Percentiles rank a stretch among this genome's conserved stretches.
Evolutionary conservation across 2,329 filamentous ascomycete genomes (phyloP).

Genomic region (Aurifilum marmelostoma): DNA sequence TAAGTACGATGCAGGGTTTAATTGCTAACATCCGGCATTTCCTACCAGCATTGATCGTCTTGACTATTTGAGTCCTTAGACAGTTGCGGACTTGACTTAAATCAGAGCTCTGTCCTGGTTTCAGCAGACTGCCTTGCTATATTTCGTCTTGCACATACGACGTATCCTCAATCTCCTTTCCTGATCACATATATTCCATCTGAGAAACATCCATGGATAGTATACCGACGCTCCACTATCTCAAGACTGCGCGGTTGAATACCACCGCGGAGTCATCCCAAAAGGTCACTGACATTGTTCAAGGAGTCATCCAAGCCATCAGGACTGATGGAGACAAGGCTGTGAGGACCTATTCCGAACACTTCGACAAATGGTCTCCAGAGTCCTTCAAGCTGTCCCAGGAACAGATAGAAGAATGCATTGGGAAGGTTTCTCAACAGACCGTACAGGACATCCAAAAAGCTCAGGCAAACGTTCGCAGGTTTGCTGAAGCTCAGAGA

Average conservation of each 20-base stretch:
- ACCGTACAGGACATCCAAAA: constrained; percentile 44
- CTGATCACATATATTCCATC: not conserved
- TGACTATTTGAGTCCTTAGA: not conserved
- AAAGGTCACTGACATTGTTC: not conserved
- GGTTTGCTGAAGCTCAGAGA: constrained; percentile 52
- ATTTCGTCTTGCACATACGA: not conserved
- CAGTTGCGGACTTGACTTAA: not conserved
- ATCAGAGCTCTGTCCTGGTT: not conserved
- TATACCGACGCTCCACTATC: not conserved
- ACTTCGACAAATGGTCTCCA: not conserved
- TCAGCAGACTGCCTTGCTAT: not conserved
- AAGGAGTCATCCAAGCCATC: not conserved
- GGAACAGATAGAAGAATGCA: not conserved
- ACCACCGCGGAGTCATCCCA: not conserved
- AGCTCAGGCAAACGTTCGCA: constrained; percentile 53
- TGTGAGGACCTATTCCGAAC: not conserved
- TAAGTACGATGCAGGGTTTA: not conserved
- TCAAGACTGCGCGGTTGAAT: not conserved
- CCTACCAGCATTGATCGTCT: not conserved
- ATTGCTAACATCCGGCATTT: not conserved
- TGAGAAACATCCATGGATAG: not conserved
- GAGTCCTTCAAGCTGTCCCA: not conserved
- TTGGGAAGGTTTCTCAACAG: constrained; percentile 37
- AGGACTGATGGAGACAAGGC: not conserved
- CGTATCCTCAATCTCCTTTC: not conserved